Conservation (phyloP, 2,329 filamentous ascomycete genomes). For the Pestalotiopsis sp. region DNA sequence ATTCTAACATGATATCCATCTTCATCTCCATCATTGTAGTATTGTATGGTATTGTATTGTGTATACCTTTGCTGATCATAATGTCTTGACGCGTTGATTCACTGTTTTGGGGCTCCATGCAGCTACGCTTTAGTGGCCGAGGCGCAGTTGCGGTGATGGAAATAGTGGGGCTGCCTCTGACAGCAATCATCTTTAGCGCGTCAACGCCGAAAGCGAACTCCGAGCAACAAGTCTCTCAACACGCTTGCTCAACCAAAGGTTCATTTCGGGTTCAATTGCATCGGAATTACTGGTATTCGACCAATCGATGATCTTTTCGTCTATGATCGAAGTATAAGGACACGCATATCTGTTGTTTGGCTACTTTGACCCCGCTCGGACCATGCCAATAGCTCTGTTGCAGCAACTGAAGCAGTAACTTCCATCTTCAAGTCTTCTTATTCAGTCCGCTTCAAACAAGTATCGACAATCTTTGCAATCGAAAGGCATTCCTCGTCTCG, state of each 20-base stretch:
- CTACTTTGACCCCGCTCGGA: not conserved
- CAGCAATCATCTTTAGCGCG: not conserved
- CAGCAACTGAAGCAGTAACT: not conserved
- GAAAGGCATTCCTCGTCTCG: constrained; percentile 50
- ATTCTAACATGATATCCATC: too few relatives aligned
- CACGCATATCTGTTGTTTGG: too few relatives aligned
- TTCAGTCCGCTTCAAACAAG: not conserved
- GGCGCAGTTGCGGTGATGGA: not conserved
- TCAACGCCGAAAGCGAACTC: not conserved
- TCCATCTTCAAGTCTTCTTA: not conserved
- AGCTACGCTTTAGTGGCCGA: not conserved
- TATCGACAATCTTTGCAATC: not conserved
- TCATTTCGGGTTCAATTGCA: not conserved
- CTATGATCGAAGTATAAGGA: too few relatives aligned
- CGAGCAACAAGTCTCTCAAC: not conserved
- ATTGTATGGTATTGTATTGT: not conserved
- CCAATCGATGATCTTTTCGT: not conserved
- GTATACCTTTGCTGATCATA: not conserved
- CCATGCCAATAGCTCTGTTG: not conserved
- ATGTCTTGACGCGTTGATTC: not conserved
- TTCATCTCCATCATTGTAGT: too few relatives aligned
- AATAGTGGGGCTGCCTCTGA: not conserved
- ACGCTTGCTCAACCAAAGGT: too few relatives aligned
- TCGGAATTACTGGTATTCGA: not conserved
- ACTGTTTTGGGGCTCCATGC: not conserved